A percentile compares a stretch with the other conserved stretches of the same genome.
Conservation (phyloP, 306 rosid species). For the Lablab purpureus region DNA sequence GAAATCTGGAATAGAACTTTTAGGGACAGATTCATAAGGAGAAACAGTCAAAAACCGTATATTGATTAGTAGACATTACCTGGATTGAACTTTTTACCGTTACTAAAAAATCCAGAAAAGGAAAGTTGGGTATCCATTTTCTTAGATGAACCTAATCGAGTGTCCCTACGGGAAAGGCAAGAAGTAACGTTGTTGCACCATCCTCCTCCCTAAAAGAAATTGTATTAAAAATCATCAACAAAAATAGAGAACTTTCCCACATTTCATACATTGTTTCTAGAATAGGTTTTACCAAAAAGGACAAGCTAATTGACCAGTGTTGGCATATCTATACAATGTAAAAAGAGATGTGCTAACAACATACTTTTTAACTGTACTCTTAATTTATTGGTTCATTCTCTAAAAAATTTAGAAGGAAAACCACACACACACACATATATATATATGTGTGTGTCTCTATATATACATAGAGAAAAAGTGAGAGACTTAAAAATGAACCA, state of each 20-base stretch:
- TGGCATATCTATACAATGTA: neutral
- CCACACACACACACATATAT: too few relatives aligned
- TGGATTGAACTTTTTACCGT: constrained; percentile 65
- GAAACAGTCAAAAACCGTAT: constrained; percentile 1
- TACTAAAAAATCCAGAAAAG: constrained; percentile 78
- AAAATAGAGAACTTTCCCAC: constrained; percentile 3
- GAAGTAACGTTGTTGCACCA: constrained; percentile 88
- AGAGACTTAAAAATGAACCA: neutral
- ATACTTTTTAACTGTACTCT: neutral
- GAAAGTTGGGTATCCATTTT: constrained; percentile 60
- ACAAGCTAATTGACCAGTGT: neutral
- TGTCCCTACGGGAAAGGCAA: constrained; percentile 69
- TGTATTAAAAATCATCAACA: constrained; percentile 17
- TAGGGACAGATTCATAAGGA: neutral
- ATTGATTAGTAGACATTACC: constrained; percentile 53
- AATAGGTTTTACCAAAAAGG: neutral
- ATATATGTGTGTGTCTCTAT: too few relatives aligned
- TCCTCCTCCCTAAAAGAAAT: constrained; percentile 82
- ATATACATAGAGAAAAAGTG: too few relatives aligned
- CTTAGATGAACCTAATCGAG: constrained; percentile 86
- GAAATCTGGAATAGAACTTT: constrained; percentile 60
- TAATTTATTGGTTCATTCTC: neutral
- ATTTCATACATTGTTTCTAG: neutral
- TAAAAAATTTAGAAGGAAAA: neutral
- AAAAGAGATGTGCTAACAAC: neutral